A percentile compares a stretch with the other conserved stretches of the same genome.
These are phyloP conservation scores for Talaromyces nanjingensis DNA, from an alignment of 495 filamentous ascomycete species.

Conservation along the genomic window DNA sequence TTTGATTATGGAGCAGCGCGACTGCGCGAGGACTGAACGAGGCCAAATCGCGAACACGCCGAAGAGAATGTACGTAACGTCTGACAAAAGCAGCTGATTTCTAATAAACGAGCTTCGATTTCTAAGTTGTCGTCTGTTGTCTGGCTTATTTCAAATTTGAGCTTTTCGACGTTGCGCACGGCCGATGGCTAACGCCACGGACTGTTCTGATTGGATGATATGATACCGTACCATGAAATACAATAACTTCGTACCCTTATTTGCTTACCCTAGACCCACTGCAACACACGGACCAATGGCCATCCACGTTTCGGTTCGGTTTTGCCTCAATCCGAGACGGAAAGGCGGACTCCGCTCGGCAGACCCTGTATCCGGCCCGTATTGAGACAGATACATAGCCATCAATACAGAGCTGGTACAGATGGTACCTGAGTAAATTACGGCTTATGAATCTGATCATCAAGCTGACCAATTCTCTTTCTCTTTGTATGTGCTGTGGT, in stretches of 20 bases:
- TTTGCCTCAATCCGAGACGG: not conserved
- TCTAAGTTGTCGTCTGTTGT: not conserved
- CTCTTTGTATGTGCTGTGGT: too few species aligned
- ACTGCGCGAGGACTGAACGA: too few species aligned
- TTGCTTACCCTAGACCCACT: not conserved
- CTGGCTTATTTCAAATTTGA: not conserved
- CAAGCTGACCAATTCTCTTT: not conserved
- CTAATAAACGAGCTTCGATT: not conserved
- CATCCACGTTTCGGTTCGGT: not conserved
- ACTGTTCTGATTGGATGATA: not conserved
- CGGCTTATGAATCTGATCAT: not conserved
- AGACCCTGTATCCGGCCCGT: not conserved
- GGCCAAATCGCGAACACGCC: not conserved
- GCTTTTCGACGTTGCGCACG: not conserved
- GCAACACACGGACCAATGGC: not conserved
- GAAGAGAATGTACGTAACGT: not conserved
- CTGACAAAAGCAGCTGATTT: not conserved
- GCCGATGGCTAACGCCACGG: not conserved
- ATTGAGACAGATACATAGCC: not conserved
- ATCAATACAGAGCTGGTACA: not conserved
- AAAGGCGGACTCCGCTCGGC: not conserved
- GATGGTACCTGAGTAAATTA: not conserved
- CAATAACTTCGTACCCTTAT: not conserved
- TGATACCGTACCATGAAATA: not conserved
- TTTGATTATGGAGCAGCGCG: not conserved